Conservation (phyloP, 805 yeast species). For the Pichia deserticola region DNA sequence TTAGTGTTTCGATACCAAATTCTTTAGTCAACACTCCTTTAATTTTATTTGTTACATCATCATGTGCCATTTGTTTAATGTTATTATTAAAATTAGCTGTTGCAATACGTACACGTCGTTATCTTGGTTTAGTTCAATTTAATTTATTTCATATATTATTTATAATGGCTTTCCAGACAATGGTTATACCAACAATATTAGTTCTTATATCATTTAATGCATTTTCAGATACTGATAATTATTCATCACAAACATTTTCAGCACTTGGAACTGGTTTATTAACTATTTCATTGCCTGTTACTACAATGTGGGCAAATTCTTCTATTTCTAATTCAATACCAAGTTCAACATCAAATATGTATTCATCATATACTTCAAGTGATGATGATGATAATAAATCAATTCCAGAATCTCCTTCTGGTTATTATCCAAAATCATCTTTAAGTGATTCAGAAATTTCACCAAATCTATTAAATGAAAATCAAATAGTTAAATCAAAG, state of each 20-base stretch:
- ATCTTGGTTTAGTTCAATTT: conserved; percentile 74
- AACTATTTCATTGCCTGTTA: conserved; percentile 68
- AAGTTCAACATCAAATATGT: conserved; percentile 28
- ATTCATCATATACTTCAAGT: conserved; percentile 14
- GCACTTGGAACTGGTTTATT: conserved; percentile 55
- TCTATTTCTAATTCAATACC: conserved; percentile 44
- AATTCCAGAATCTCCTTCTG: conserved; percentile 2
- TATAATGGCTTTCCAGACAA: conserved; percentile 76
- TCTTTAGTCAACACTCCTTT: conserved; percentile 47
- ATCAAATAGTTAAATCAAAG: background rate
- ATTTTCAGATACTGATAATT: conserved; percentile 8
- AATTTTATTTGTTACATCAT: conserved; percentile 62
- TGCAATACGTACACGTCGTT: conserved; percentile 68
- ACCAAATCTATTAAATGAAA: background rate
- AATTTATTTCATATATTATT: conserved; percentile 73
- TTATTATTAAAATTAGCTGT: conserved; percentile 55
- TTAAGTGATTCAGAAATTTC: background rate
- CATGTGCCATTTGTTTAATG: conserved; percentile 53
- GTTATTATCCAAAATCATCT: conserved; percentile 3
- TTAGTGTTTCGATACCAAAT: conserved; percentile 14
- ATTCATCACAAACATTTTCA: conserved; percentile 33
- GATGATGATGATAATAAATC: conserved; percentile 8
- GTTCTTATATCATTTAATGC: conserved; percentile 43
- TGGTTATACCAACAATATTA: conserved; percentile 69
- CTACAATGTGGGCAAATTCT: conserved; percentile 84